phyloP scores from a whole-genome alignment of 163 green algal species.

The Dunaliella salina region DNA sequence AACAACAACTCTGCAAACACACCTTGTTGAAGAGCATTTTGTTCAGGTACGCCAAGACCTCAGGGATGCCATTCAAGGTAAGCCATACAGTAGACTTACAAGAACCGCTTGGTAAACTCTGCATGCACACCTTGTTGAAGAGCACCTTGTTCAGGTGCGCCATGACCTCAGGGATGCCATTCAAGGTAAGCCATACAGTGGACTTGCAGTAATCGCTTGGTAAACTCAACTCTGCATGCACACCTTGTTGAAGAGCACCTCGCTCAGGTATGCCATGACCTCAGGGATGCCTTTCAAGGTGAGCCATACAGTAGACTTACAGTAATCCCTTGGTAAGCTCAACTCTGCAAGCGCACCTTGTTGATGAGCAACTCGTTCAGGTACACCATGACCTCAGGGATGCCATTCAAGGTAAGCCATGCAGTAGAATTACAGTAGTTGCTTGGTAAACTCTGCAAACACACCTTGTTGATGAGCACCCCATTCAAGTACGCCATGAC shows the following conservation, averaged over 20 bases:
- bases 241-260: constrained; percentile 70
- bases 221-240: too few relatives aligned
- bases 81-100: too few relatives aligned
- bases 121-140: constrained; percentile 56
- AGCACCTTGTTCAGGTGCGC: constrained; percentile 86
- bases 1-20: too few relatives aligned
- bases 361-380: not conserved
- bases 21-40: not conserved
- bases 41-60: not conserved
- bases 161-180: constrained; percentile 83
- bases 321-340: not conserved
- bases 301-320: too few relatives aligned
- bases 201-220: not conserved
- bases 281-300: constrained; percentile 85
- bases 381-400: not conserved
- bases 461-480: constrained; percentile 66
- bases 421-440: not conserved
- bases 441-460: not conserved
- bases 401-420: too few relatives aligned
- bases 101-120: not conserved
- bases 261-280: constrained; percentile 89
- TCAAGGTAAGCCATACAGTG: too few relatives aligned
- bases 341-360: not conserved
- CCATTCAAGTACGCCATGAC: constrained; percentile 91
- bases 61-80: too few relatives aligned